Base-by-base conservation (phyloP, 2,329 filamentous ascomycete genomes). In the Xylariaceae sp. region DNA sequence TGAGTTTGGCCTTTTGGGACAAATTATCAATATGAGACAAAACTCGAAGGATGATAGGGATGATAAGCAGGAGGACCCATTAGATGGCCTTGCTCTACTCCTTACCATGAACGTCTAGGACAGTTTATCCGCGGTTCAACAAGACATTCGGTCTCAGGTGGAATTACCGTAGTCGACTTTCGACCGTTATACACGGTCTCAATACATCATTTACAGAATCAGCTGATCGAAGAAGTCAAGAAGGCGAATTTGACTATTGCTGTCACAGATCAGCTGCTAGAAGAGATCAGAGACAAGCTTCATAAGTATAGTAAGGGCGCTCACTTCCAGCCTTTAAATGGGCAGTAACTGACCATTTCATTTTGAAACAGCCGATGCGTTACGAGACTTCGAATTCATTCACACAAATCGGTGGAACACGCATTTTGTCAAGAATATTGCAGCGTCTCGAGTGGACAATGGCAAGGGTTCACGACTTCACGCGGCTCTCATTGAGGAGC, bases 341-440 rank as follows among this genome's bases (percentile, higher is more conserved):
- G 12, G 23, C 14, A 14, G 16, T 12, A 6, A n/a, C n/a, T 6
- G 27, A 17, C 37, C 25, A 40, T 32, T 2, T 23, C 37, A 42
- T 37, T 5, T 17, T 29, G 17, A 32, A 8, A 37, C 22, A 45
- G 46, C 46, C 22, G 27, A 38, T 22, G 23, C 42, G 16, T 42
- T 49, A 33, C 42, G 38, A 22, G 32, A 45, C n/a, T 49, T 45
- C 33, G 47, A 49, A 33, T 49, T 49, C 16, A 45, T 49, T 11
- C 42, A 49, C 19, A 44, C 47, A 11, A 49, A 49, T 32, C 39
- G 47, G 12, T 45, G 47, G 47, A 42, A 45, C 29, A 49, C 47
- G 5, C 16, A 49, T 11, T 49, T 49, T 34, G 47, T 49, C 22
- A 45, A 45, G 37, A 39, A 45, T 17, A 49, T 49, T 22, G 38